Evolutionary conservation across 2,329 filamentous ascomycete species (phyloP), one percentile per base, ranked within the genome.

Genomic region (Geosmithia putterillii): DNA sequence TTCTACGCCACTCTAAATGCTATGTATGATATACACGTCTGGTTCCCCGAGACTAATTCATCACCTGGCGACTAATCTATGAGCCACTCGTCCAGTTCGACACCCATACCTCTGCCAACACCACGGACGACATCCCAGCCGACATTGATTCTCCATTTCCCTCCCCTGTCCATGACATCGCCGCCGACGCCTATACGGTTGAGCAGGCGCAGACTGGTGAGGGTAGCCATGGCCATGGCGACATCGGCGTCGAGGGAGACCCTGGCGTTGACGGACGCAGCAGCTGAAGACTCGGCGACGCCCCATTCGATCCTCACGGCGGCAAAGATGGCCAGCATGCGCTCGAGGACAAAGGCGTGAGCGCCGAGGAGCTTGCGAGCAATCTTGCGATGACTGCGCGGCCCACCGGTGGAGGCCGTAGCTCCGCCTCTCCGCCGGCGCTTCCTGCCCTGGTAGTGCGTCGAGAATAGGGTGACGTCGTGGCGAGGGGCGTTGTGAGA

Each of bases 31-130:
- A 21, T 18, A 22, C 3, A 21, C n/a, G 21, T 14, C 7, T 7
- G 14, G 20, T 10, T 25, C 23, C 23, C 6, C 7, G 23, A 25
- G n/a, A 40, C 40, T 23, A 18, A 12, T 38, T n/a, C n/a, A n/a
- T n/a, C n/a, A n/a, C n/a, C n/a, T n/a, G n/a, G n/a, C n/a, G n/a
- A n/a, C 57, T 57, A 86, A 49, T 86, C 83, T 41, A 81, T 71
- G 44, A 86, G 62, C 71, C 81, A 89, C 57, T 90, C 85, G 48
- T 85, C 79, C 12, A 88, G 71, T 58, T 88, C 84, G n/a, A 92
- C 71, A 2, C 82, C 81, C 42, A 92, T 74, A 54, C 76, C 81
- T 54, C 86, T 67, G 22, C 83, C 86, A 48, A 92, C 63, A 3
- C 71, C 73, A 47, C 81, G 67, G 7, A 85, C 76, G 48, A 83